Conservation (phyloP, 108 stramenopile species). For the Phaeodactylum tricornutum region DNA sequence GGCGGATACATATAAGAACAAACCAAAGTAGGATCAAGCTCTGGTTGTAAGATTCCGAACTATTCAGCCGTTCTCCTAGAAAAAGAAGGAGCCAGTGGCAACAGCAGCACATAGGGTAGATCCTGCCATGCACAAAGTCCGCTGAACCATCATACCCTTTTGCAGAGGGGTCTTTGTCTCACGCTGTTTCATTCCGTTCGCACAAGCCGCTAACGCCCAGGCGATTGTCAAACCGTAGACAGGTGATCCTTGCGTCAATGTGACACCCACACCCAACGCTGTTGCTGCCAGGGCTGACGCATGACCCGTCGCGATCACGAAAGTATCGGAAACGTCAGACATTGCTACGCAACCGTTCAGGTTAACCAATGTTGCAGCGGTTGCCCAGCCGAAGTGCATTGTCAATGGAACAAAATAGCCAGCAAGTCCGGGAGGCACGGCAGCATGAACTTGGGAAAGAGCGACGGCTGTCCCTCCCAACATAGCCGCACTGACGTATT, state of each 20-base stretch:
- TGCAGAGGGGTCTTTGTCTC: too few relatives aligned
- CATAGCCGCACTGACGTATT: slow-evolving; percentile 32
- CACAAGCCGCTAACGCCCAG: slow-evolving; percentile 67
- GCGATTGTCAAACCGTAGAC: slow-evolving; percentile 50
- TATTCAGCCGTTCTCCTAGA: too few relatives aligned
- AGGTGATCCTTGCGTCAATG: slow-evolving; percentile 22
- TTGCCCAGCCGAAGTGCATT: slow-evolving; percentile 68
- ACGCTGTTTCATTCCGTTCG: slow-evolving; percentile 33
- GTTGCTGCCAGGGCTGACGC: slow-evolving; percentile 49
- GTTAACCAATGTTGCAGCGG: slow-evolving; percentile 65
- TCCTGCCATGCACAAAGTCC: too few relatives aligned
- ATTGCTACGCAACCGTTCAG: slow-evolving; percentile 48
- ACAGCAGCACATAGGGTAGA: too few relatives aligned
- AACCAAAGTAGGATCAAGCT: too few relatives aligned
- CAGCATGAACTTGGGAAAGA: slow-evolving; percentile 38
- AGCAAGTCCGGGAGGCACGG: slow-evolving; percentile 7
- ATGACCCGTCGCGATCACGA: slow-evolving; percentile 24
- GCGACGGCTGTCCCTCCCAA: slow-evolving; percentile 48
- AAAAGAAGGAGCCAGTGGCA: too few relatives aligned
- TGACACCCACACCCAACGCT: slow-evolving; percentile 37
- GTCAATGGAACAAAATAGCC: slow-evolving; percentile 34
- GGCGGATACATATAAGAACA: too few relatives aligned
- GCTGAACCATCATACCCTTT: too few relatives aligned
- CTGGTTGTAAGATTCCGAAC: too few relatives aligned
- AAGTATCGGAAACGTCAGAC: slow-evolving; percentile 4